phyloP scores from a whole-genome alignment of 2,329 filamentous ascomycete species.

The Tolypocladium album region DNA sequence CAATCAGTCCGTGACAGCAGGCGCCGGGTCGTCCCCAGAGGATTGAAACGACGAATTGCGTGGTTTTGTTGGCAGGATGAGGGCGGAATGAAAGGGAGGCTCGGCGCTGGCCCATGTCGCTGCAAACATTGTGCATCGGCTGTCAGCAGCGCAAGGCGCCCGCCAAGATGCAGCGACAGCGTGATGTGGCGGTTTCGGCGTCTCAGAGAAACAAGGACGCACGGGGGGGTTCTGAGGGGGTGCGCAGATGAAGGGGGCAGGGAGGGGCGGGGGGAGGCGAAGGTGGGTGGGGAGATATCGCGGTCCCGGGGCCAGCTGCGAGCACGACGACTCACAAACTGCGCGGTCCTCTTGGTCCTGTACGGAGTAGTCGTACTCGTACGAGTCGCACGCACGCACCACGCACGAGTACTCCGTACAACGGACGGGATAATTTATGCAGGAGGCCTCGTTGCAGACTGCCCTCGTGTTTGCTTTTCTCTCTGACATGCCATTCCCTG shows the following conservation, averaged over 20 bases:
- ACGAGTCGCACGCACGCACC: background rate
- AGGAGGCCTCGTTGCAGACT: background rate
- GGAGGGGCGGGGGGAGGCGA: background rate
- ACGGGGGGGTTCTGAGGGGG: background rate
- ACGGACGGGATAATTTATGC: background rate
- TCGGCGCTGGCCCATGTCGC: background rate
- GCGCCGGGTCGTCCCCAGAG: background rate
- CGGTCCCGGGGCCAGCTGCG: background rate
- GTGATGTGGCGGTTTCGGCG: background rate
- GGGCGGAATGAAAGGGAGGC: background rate
- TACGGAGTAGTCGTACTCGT: too few species aligned
- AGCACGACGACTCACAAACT: background rate
- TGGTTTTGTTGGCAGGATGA: background rate
- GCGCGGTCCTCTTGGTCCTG: too few species aligned
- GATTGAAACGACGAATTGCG: background rate
- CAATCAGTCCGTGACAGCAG: background rate
- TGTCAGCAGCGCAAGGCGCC: background rate
- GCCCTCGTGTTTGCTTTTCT: background rate
- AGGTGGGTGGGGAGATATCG: background rate
- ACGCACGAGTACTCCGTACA: too few species aligned
- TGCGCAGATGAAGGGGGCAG: background rate
- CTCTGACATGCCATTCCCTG: background rate
- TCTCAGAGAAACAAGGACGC: background rate
- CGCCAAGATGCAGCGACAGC: background rate
- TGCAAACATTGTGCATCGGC: background rate